Base-by-base conservation (phyloP, 805 yeast species). In the Nakazawaea pomicola region DNA sequence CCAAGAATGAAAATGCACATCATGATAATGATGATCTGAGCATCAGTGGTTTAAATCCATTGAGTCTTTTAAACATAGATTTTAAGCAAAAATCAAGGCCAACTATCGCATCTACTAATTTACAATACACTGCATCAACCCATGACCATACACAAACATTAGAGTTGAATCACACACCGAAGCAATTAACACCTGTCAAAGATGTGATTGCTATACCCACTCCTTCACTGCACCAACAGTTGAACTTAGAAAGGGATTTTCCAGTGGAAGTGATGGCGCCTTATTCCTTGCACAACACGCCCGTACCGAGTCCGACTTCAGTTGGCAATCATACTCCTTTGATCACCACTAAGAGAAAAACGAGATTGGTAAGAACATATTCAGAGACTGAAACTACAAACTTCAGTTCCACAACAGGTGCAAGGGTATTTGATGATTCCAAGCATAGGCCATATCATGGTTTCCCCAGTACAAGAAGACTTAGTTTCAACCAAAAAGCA, bases 381-480 rank as follows among this genome's bases (percentile, higher is more conserved):
- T 81, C 88, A 2, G 89, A 80, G 47, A 73, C 72, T 17, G 89
- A 81, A 50, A 72, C 76, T 30, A 70, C 72, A 27, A 78, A 78
- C 45, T 82, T 78, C 56, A 76, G 77, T 50, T 62, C 61, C 24
- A 58, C 63, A 33, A 74, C 78, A 1, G 83, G 84, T 5, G 70
- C 69, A 37, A 55, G 83, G 33, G 54, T 75, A 44, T 72, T 57
- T 47, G 79, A 76, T 51, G 82, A 77, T 53, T 70, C 70, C 33
- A 62, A 61, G 33, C 72, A 75, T 43, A 59, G 80, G 33, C 75
- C 79, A 2, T 60, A 53, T 29, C 53, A 51, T 29, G 34, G 40
- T 6, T 29, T n/a, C 20, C 36, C 41, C 18, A 28, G 39, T 14
- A 30, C 39, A 4, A 35, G 43, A 29, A 38, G 42, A 19, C 32